phyloP scores from a whole-genome alignment of 768 basidiomycete species.

The Boletus edulis region DNA sequence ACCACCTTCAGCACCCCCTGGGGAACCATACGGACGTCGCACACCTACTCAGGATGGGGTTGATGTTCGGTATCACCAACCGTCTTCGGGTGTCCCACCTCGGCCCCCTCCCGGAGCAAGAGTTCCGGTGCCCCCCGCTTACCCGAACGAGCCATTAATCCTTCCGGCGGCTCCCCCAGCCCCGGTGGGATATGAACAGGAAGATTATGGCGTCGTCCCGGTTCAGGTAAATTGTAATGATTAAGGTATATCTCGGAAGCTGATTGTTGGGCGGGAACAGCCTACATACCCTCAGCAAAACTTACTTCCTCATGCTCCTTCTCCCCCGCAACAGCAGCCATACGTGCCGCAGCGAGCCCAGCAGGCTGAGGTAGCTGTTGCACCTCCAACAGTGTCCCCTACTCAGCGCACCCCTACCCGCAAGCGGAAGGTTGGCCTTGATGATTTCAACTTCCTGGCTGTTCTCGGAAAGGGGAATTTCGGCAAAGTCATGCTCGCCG shows the following conservation, averaged over 20 bases:
- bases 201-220: constrained; percentile 20
- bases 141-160: constrained; percentile 32
- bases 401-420: constrained; percentile 43
- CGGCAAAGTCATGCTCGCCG: constrained; percentile 99
- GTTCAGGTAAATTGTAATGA: constrained; percentile 21
- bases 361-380: constrained; percentile 21
- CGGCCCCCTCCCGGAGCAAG: constrained; percentile 40
- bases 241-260: background rate
- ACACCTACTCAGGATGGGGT: constrained; percentile 36
- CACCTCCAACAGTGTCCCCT: constrained; percentile 35
- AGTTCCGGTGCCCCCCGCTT: constrained; percentile 34
- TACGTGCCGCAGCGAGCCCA: constrained; percentile 30
- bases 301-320: constrained; percentile 17
- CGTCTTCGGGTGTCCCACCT: constrained; percentile 32
- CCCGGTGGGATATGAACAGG: constrained; percentile 27
- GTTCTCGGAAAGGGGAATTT: constrained; percentile 99
- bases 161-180: constrained; percentile 19
- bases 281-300: constrained; percentile 24
- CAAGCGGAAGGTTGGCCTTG: constrained; percentile 89
- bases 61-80: constrained; percentile 40
- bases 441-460: constrained; percentile 98
- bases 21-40: constrained; percentile 24
- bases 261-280: constrained; percentile 14
- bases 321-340: constrained; percentile 24
- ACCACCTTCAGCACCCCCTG: constrained; percentile 18